These are phyloP conservation scores for Leonotis leonurus DNA, from an alignment of 257 asterid genomes.

Conservation along the genomic window DNA sequence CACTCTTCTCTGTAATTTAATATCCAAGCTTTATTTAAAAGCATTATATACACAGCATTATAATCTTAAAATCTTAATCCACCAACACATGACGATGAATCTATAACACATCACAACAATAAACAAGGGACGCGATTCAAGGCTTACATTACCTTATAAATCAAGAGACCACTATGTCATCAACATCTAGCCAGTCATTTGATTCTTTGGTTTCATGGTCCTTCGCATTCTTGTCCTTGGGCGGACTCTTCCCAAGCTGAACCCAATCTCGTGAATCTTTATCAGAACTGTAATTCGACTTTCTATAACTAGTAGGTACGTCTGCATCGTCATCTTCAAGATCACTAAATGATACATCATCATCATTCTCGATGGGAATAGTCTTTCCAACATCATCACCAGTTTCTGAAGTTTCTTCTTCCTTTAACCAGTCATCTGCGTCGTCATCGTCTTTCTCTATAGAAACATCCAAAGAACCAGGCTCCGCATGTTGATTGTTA, in stretches of 20 bases:
- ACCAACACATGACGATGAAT: conserved; percentile 8
- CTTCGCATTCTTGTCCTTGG: conserved; percentile 19
- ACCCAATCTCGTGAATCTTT: conserved; percentile 89
- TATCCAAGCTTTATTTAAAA: conserved; percentile 19
- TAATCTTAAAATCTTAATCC: conserved; percentile 16
- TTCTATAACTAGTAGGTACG: conserved; percentile 38
- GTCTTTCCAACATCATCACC: conserved; percentile 32
- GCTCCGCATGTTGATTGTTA: conserved; percentile 21
- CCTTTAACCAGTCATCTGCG: conserved; percentile 92
- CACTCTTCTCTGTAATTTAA: conserved; percentile 9
- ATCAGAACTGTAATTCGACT: conserved; percentile 47
- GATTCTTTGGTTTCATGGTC: conserved; percentile 45
- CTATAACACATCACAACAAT: conserved; percentile 23
- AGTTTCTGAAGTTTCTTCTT: conserved; percentile 53
- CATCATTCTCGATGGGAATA: conserved; percentile 62
- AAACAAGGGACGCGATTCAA: conserved; percentile 7
- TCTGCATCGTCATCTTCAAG: conserved; percentile 92
- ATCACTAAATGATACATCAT: conserved; percentile 96
- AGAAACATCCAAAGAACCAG: conserved; percentile 19
- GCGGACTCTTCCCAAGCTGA: conserved; percentile 43
- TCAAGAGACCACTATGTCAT: conserved; percentile 54
- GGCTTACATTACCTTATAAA: not conserved
- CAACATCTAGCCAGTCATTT: conserved; percentile 63
- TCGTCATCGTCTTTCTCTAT: conserved; percentile 63
- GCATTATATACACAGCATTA: conserved; percentile 23